A percentile compares a stretch with the other conserved stretches of the same genome.
These are phyloP conservation scores for Bolboschoenoplectus hybrid DNA, from an alignment of 202 grass and related monocot species.

Conservation along the genomic window DNA sequence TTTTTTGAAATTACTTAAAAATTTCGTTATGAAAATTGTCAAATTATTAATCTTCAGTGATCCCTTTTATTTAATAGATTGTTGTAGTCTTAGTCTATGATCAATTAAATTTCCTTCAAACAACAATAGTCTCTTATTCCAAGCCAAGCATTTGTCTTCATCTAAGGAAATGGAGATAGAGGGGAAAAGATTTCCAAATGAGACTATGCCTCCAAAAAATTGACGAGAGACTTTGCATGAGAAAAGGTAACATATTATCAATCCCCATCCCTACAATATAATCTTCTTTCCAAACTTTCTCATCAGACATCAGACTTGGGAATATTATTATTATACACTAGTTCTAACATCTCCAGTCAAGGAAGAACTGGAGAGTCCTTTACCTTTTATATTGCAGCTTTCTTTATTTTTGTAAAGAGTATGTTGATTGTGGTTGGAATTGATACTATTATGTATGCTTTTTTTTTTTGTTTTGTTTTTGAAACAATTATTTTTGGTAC, in stretches of 20 bases:
- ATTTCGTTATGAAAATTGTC: too few species aligned
- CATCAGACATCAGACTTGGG: background rate
- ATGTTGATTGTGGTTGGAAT: too few species aligned
- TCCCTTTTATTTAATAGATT: background rate
- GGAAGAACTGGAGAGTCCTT: background rate
- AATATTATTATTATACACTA: background rate
- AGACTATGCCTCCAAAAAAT: slow-evolving; percentile 12
- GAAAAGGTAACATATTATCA: background rate
- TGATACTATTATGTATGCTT: too few species aligned
- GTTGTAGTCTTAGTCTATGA: background rate
- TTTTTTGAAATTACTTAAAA: too few species aligned
- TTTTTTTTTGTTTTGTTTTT: too few species aligned
- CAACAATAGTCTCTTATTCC: background rate
- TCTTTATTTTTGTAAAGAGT: too few species aligned
- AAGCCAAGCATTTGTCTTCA: background rate
- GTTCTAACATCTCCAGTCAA: background rate
- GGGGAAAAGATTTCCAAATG: slow-evolving; percentile 9
- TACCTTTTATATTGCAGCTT: background rate
- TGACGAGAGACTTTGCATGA: slow-evolving; percentile 24
- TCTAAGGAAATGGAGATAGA: background rate
- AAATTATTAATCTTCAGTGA: too few species aligned
- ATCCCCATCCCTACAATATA: background rate
- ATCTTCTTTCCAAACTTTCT: background rate
- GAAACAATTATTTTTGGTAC: too few species aligned
- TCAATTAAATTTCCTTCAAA: background rate